Conservation (phyloP, 768 basidiomycete genomes). For the Tulasnella calospora region DNA sequence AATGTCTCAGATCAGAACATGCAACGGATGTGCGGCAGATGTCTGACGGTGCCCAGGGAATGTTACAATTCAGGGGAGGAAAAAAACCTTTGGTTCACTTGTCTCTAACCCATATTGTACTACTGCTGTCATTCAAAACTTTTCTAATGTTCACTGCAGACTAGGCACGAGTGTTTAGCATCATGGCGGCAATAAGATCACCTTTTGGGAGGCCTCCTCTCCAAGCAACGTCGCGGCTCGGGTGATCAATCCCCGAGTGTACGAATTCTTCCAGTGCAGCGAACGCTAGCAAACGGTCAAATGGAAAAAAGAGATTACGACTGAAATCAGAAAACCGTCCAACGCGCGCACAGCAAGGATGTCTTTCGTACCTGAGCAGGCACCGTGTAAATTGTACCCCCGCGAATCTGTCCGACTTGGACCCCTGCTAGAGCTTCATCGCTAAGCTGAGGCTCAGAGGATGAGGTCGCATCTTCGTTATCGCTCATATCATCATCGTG, state of each 20-base stretch:
- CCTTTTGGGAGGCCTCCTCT: background rate
- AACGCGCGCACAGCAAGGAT: no score
- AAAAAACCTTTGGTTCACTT: no score
- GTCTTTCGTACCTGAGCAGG: background rate
- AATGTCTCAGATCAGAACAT: no score
- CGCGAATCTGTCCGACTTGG: background rate
- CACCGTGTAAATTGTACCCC: background rate
- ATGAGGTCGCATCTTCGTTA: background rate
- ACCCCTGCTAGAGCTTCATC: background rate
- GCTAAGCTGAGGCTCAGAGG: background rate
- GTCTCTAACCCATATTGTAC: no score
- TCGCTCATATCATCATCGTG: constrained; percentile 6
- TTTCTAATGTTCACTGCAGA: background rate
- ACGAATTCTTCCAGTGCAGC: background rate
- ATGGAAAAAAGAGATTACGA: no score
- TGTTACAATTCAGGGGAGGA: background rate
- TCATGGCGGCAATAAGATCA: constrained; percentile 7
- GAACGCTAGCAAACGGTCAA: background rate
- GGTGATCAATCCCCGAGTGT: background rate
- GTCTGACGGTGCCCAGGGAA: no score
- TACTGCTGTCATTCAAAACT: background rate
- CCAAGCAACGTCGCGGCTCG: constrained; percentile 8
- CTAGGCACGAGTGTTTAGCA: background rate
- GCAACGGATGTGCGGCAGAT: no score
- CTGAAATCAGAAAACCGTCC: no score